Base-by-base conservation (phyloP, 2,329 filamentous ascomycete genomes). In the Ascochyta lentis region DNA sequence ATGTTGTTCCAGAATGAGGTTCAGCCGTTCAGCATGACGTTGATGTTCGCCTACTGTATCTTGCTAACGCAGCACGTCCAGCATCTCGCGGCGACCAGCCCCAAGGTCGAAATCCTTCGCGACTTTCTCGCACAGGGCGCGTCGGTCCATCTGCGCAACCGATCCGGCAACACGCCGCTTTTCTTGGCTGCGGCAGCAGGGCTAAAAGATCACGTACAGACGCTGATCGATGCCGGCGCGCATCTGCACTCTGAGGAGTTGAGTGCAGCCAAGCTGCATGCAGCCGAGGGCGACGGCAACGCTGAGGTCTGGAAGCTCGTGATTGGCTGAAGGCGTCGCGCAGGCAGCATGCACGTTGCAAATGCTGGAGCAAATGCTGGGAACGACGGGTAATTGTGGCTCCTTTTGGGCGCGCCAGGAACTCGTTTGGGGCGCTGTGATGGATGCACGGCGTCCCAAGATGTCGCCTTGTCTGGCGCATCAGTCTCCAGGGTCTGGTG, bases 121-220 rank as follows among this genome's bases (percentile, higher is more conserved):
- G 80, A 82, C 70, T 81, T 86, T 43, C 77, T 87, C 4, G 77
- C 77, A 8, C 80, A 83, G 58, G 84, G 84, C 49, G 83, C 81
- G 12, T 85, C 83, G 15, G 84, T 87, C 39, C 84, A 86, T 70
- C 73, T 86, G 26, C 82, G 84, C 49, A 86, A 86, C 69, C 79
- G 81, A 56, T 78, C 78, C 52, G 83, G 83, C 23, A 79, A 83
- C 61, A 86, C 84, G 45, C 84, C 84, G 54, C 77, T 87, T 45
- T 86, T 84, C 70, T 75, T 86, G 48, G 84, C 84, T 3, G 84
- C 84, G 44, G 82, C 82, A 61, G 82, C 82, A 27, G 83, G 84
- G 43, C 72, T 84, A 51, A 70, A 75, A 46, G 80, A 84, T 44
- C 83, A 86, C 63, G 84, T 86, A 55, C 66, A 75, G 58, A 75